Base-by-base conservation (phyloP, 2,329 filamentous ascomycete species). In the Mycosphaerella sp. region DNA sequence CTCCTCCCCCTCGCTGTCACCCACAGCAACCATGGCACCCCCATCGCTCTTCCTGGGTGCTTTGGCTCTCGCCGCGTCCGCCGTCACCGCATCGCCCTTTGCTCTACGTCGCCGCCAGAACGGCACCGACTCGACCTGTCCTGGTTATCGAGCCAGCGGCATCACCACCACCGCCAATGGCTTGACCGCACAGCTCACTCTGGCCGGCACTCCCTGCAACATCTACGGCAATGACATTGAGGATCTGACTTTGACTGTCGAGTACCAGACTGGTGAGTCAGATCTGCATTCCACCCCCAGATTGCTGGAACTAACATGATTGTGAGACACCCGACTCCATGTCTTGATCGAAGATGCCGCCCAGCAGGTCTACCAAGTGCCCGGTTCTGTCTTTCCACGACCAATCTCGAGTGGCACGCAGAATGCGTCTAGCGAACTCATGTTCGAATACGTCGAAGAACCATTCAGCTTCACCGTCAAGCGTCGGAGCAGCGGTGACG, bases 331-430 rank as follows among this genome's bases (percentile, higher is more conserved):
- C 26, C 83, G 86, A n/a, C 77, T 90, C 3, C 86, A 89, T 65
- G 82, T 90, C 65, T 80, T 86, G 63, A 87, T 90, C 53, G 81
- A 84, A 59, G 87, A 92, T 68, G 76, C 79, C 5, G 79, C 74
- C n/a, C 78, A 85, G 58, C 77, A 82, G 29, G 84, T 86, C 45
- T 92, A 87, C 64, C 86, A 91, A 67, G 80, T 92, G 1, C 86
- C 87, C 10, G 81, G 85, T 36, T 78, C 78, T 2, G 80, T 89
- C 26, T 73, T 91, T 21, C 78, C 84, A 2, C 80, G 85, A 0
- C 84, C 85, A 0, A 62, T 63, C 10, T 73, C 73, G 11, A 64
- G 69, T 17, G 60, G 50, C 34, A 41, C 45, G 40, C 45, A 45
- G 42, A 53, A 57, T n/a, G 53, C 45, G 39, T 49, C 58, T 3